Percentiles rank a stretch among this genome's conserved stretches.
These are phyloP conservation scores for Botrytis sinoallii DNA, from an alignment of 2,329 filamentous ascomycete species.

Conservation along the genomic window DNA sequence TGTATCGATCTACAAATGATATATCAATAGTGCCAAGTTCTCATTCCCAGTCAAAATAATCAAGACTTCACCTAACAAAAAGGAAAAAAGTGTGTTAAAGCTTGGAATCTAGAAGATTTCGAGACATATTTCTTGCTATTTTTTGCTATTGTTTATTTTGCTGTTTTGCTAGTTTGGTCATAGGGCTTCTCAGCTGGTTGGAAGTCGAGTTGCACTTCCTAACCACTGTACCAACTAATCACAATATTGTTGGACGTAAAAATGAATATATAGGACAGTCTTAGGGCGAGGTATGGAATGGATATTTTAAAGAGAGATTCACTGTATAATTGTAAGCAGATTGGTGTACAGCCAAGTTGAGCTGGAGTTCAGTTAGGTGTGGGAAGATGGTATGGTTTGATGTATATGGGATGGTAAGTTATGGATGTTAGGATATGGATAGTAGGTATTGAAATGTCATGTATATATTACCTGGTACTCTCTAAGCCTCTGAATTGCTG, in stretches of 20 bases:
- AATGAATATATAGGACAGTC: background rate
- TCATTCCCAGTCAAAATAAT: background rate
- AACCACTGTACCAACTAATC: background rate
- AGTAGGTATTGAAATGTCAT: too few relatives aligned
- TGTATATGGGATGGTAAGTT: background rate
- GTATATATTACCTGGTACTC: too few relatives aligned
- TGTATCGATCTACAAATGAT: background rate
- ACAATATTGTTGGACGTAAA: background rate
- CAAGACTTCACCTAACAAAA: background rate
- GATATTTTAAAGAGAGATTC: background rate
- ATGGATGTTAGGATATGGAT: background rate
- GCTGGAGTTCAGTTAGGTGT: background rate
- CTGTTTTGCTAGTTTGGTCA: background rate
- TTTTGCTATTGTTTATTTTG: too few relatives aligned
- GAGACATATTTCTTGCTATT: too few relatives aligned
- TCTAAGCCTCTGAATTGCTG: background rate
- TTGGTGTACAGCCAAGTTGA: background rate
- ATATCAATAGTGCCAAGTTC: background rate
- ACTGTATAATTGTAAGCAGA: fast-evolving
- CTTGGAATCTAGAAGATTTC: too few relatives aligned
- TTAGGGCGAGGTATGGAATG: background rate
- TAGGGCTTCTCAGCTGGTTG: background rate
- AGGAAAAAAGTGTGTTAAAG: too few relatives aligned
- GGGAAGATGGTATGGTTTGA: background rate
- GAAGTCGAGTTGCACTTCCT: background rate